Base-by-base conservation (phyloP, 768 basidiomycete species). In the Paxillus involutus region DNA sequence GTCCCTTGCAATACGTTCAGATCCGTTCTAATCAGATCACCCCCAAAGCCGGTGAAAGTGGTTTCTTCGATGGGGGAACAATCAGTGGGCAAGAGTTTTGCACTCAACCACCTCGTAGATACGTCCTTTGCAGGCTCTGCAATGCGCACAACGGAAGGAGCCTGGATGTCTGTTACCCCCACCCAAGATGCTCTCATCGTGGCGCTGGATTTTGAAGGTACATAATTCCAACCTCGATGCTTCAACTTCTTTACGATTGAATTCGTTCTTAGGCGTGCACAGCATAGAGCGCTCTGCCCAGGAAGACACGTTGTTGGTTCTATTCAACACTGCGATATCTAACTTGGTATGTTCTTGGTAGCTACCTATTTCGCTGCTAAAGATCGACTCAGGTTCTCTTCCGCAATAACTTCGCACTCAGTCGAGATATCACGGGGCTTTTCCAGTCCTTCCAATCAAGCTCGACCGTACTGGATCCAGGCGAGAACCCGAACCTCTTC, bases 251-350 rank as follows among this genome's bases (percentile, higher is more conserved):
- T 26, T 26, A 26, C 26, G 26, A 26, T 26, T 26, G 26, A 26
- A 26, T 26, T 6, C 26, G 26, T 26, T 36, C 6, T 7, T 21
- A 67, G 84, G 84, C 46, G 83, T 85, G 1, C 81, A 84, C 56
- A 82, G 82, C 46, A 83, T 86, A 24, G 84, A 86, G 60, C 72
- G 83, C 0, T 83, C 83, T 1, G 73, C 80, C 12, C 83, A 86
- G 64, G 85, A 85, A 60, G 84, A 86, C 41, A 82, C 80, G 0
- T 69, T 86, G 2, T 74, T 86, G 1, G 84, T 86, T 3, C 64
- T 86, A 9, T 85, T 86, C 65, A 86, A 85, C 58, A 80, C 82
- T 1, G 85, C 84, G 0, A 75, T 86, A 11, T 86, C 85, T 2
- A 86, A 86, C 59, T 62, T 85, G 56, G 84, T 83, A 52, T 26